phyloP scores from a whole-genome alignment of 2,329 filamentous ascomycete species.

The Sclerotinia nivalis region DNA sequence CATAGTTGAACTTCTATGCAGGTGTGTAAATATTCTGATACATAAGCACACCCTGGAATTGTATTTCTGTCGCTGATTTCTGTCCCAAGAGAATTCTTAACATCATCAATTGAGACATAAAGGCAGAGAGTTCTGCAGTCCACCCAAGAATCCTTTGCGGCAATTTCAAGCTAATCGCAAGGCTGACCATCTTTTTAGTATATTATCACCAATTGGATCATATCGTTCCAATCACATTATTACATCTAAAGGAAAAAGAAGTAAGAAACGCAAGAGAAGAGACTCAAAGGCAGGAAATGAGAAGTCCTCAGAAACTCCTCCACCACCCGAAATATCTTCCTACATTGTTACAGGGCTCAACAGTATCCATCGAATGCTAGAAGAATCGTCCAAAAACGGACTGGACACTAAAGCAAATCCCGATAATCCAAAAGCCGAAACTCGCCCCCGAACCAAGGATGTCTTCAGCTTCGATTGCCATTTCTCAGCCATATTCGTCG shows the following conservation, averaged over 20 bases:
- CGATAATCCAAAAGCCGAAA: background rate
- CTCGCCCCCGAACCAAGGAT: background rate
- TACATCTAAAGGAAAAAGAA: slow-evolving; percentile 62
- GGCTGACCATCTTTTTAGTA: slow-evolving; percentile 46
- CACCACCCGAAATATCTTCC: slow-evolving; percentile 53
- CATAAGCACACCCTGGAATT: background rate
- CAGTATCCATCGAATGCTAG: slow-evolving; percentile 59
- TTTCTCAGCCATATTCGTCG: slow-evolving; percentile 56
- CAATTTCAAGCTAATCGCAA: background rate
- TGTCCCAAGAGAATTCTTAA: background rate
- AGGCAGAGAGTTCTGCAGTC: background rate
- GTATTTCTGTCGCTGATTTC: background rate
- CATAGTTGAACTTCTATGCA: slow-evolving; percentile 67
- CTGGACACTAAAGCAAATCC: background rate
- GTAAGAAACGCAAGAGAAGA: slow-evolving; percentile 54
- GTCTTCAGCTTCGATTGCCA: background rate
- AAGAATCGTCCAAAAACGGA: slow-evolving; percentile 29
- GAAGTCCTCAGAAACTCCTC: slow-evolving; percentile 38
- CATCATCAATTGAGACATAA: background rate
- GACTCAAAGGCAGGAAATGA: slow-evolving; percentile 36
- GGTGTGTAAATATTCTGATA: slow-evolving; percentile 47
- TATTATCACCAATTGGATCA: slow-evolving; percentile 63
- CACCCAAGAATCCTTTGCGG: background rate
- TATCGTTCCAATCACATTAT: slow-evolving; percentile 56
- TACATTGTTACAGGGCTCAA: slow-evolving; percentile 66